These are phyloP conservation scores for Citrus inodora DNA, from an alignment of 345 rosid genomes.

Conservation along the genomic window DNA sequence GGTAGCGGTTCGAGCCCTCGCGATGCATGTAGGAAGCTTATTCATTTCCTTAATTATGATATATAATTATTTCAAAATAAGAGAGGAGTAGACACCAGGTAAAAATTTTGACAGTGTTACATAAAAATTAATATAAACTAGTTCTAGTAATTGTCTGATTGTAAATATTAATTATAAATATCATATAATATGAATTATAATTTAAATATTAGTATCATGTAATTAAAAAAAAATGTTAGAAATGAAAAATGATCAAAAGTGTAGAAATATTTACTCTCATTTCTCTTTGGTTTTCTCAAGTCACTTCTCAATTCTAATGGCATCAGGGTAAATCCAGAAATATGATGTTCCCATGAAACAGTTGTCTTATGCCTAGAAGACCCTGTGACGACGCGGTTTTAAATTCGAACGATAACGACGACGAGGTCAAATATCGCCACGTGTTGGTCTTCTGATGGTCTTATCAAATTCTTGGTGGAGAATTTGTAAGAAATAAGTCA, in stretches of 20 bases:
- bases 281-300: neutral
- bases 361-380: neutral
- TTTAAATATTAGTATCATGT: rapidly evolving
- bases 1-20: rapidly evolving
- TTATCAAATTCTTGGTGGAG: conserved; percentile 21
- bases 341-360: neutral
- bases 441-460: conserved; percentile 6
- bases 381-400: neutral
- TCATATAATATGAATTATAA: too few relatives aligned
- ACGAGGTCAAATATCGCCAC: conserved; percentile 6
- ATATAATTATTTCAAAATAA: too few relatives aligned
- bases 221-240: too few relatives aligned
- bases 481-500: neutral
- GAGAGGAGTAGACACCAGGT: too few relatives aligned
- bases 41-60: too few relatives aligned
- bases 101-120: rapidly evolving
- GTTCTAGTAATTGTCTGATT: rapidly evolving
- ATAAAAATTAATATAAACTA: too few relatives aligned
- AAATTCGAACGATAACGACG: neutral
- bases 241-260: neutral
- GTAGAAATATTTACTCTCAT: neutral
- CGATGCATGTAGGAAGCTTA: rapidly evolving
- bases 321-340: neutral
- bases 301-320: neutral
- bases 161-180: too few relatives aligned